phyloP scores from a whole-genome alignment of 2,329 filamentous ascomycete species.

The Truncatella angustata region DNA sequence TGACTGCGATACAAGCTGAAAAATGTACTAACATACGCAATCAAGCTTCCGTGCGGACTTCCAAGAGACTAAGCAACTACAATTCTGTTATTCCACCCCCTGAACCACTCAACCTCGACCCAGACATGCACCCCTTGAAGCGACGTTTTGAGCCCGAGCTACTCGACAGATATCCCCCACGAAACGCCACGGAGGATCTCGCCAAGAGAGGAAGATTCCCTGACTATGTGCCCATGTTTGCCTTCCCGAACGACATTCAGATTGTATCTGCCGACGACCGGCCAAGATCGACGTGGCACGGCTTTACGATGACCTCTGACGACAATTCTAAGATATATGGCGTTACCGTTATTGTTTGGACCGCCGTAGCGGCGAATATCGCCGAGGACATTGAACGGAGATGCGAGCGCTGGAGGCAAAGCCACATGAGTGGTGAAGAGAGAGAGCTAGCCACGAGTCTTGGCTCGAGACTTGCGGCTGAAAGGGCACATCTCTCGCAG shows the following conservation, averaged over 20 bases:
- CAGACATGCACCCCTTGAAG: slow-evolving; percentile 93
- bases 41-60: slow-evolving; percentile 67
- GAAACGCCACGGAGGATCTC: slow-evolving; percentile 75
- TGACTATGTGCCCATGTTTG: slow-evolving; percentile 99
- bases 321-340: slow-evolving; percentile 92
- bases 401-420: slow-evolving; percentile 81
- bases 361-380: slow-evolving; percentile 75
- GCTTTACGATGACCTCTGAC: slow-evolving; percentile 94
- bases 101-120: slow-evolving; percentile 83
- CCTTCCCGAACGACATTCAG: slow-evolving; percentile 96
- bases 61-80: slow-evolving; percentile 90
- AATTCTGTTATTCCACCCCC: slow-evolving; percentile 96
- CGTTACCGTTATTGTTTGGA: slow-evolving; percentile 90
- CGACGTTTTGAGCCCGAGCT: slow-evolving; percentile 94
- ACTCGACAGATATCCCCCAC: slow-evolving; percentile 88
- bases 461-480: slow-evolving; percentile 80
- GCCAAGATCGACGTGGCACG: slow-evolving; percentile 96
- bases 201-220: slow-evolving; percentile 83
- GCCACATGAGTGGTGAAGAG: slow-evolving; percentile 87
- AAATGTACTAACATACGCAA: slow-evolving; percentile 29
- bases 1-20: slow-evolving; percentile 16
- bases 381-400: slow-evolving; percentile 80
- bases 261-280: slow-evolving; percentile 94
- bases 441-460: slow-evolving; percentile 88
- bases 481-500: slow-evolving; percentile 86